Conservation (phyloP, 1,284 basidiomycete species). For the Fomitopsis pinicola region DNA sequence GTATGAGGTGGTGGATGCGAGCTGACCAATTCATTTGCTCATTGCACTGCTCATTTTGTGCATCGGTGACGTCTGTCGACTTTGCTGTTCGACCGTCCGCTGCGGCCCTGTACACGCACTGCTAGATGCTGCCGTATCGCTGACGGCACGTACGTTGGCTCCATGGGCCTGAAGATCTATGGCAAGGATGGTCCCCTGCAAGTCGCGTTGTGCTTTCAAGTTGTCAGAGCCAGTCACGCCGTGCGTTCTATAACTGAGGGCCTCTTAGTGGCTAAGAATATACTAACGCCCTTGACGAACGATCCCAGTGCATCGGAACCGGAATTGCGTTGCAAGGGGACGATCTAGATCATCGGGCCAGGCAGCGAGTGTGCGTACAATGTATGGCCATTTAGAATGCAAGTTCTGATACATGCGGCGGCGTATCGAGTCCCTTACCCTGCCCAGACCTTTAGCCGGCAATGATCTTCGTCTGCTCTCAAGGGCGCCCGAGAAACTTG, state of each 20-base stretch:
- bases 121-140: background rate
- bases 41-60: background rate
- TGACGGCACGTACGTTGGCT: background rate
- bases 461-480: background rate
- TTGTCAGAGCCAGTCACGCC: too few relatives aligned
- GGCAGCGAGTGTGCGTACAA: background rate
- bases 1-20: background rate
- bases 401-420: background rate
- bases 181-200: background rate
- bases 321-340: background rate
- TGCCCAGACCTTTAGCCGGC: background rate
- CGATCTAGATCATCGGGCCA: conserved; percentile 1
- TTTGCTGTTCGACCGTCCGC: background rate
- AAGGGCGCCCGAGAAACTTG: background rate
- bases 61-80: background rate
- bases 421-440: background rate
- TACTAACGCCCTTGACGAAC: background rate
- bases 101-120: background rate
- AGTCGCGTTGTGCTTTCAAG: background rate
- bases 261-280: background rate
- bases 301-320: background rate
- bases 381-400: background rate
- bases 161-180: background rate
- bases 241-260: background rate
- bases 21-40: background rate